Conservation (phyloP, 352 stramenopile genomes). For the Aphanomyces stellatus region DNA sequence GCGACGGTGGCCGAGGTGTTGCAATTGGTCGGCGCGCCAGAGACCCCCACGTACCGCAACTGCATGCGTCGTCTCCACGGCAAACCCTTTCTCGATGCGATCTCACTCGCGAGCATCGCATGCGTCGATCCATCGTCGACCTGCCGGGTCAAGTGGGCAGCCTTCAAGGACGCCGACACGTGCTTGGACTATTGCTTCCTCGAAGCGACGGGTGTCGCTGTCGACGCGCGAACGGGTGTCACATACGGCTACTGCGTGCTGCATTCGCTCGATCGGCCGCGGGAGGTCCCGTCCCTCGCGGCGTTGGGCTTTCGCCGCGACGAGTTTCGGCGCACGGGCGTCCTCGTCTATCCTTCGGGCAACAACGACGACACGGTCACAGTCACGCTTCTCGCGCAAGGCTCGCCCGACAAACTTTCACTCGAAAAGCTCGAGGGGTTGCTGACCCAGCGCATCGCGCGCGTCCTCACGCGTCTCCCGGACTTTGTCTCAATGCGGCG, state of each 20-base stretch:
- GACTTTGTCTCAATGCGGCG: constrained; percentile 49
- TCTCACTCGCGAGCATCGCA: constrained; percentile 47
- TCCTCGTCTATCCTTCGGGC: constrained; percentile 53
- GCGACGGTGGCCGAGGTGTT: constrained; percentile 57
- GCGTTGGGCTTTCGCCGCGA: constrained; percentile 45
- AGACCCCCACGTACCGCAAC: constrained; percentile 57
- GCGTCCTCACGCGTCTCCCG: constrained; percentile 33
- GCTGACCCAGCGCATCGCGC: constrained; percentile 39
- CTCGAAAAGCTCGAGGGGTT: constrained; percentile 29
- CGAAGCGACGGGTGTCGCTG: constrained; percentile 52
- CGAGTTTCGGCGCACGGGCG: constrained; percentile 48
- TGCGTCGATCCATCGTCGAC: neutral
- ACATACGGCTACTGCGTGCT: constrained; percentile 55
- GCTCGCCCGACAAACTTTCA: constrained; percentile 25
- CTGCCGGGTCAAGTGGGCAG: constrained; percentile 50
- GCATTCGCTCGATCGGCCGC: constrained; percentile 49
- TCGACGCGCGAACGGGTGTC: neutral
- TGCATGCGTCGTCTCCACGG: constrained; percentile 59
- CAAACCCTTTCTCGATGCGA: constrained; percentile 44
- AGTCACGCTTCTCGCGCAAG: constrained; percentile 43
- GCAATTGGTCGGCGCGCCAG: constrained; percentile 47
- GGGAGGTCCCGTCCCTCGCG: constrained; percentile 48
- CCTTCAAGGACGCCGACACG: constrained; percentile 37
- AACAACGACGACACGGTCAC: constrained; percentile 43
- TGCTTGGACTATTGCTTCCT: constrained; percentile 72